Evolutionary conservation across 192 early-diverging fungal species (phyloP).

Genomic region (Backusella psychrophila): DNA sequence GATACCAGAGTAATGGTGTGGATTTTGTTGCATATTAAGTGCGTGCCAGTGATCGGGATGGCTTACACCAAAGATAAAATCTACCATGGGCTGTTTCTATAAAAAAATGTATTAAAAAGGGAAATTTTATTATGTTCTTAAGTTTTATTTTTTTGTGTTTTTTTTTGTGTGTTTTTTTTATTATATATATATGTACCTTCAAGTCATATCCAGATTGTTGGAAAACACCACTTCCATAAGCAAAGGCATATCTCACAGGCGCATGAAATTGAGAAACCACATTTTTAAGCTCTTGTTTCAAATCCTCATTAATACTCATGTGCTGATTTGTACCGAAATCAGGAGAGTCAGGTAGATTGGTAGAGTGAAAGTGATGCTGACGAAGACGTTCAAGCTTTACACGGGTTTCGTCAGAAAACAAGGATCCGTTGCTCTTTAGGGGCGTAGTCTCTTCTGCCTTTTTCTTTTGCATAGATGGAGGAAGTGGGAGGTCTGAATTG

Average conservation of each 20-base stretch:
- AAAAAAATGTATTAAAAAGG: slow-evolving; percentile 5
- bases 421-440: neutral
- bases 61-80: slow-evolving; percentile 94
- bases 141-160: neutral
- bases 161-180: slow-evolving; percentile 3
- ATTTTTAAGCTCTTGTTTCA: slow-evolving; percentile 46
- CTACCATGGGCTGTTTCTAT: slow-evolving; percentile 81
- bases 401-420: slow-evolving; percentile 25
- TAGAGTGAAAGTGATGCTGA: slow-evolving; percentile 31
- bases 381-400: slow-evolving; percentile 16
- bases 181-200: slow-evolving; percentile 38
- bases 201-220: slow-evolving; percentile 77
- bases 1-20: slow-evolving; percentile 87
- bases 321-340: slow-evolving; percentile 62
- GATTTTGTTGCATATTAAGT: slow-evolving; percentile 91
- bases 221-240: slow-evolving; percentile 96
- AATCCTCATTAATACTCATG: slow-evolving; percentile 52
- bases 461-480: slow-evolving; percentile 13
- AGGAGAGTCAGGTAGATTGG: slow-evolving; percentile 42
- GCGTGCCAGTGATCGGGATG: slow-evolving; percentile 98
- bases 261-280: slow-evolving; percentile 50
- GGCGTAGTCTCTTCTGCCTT: neutral
- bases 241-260: slow-evolving; percentile 80
- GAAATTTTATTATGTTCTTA: slow-evolving; percentile 26
- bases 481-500: neutral